A percentile compares a stretch with the other conserved stretches of the same genome.
phyloP scores from a whole-genome alignment of 2,329 filamentous ascomycete genomes.

The Sporothrix luriei region DNA sequence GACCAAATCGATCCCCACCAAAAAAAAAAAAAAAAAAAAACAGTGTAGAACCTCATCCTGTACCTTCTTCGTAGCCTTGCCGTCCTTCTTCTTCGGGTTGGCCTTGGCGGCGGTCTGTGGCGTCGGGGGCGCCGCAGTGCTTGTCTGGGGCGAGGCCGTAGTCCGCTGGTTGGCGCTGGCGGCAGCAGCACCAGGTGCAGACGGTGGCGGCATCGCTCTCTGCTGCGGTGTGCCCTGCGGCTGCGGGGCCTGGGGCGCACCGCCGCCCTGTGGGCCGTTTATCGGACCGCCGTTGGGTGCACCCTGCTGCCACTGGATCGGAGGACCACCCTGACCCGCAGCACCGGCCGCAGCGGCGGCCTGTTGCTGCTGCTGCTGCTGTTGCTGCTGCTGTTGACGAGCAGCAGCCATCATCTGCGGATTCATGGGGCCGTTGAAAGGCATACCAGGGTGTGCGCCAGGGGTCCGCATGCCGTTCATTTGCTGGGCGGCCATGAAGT shows the following conservation, averaged over 20 bases:
- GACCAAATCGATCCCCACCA: not conserved
- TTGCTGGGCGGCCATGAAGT: slow-evolving; percentile 58
- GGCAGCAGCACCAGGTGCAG: slow-evolving; percentile 52
- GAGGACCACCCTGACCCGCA: slow-evolving; percentile 45
- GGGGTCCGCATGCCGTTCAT: slow-evolving; percentile 72
- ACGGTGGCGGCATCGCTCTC: slow-evolving; percentile 68
- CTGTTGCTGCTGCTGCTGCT: slow-evolving; percentile 36
- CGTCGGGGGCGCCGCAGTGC: slow-evolving; percentile 71
- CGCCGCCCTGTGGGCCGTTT: slow-evolving; percentile 43
- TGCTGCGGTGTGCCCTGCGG: slow-evolving; percentile 73
- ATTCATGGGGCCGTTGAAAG: slow-evolving; percentile 61
- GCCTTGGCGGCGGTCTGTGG: slow-evolving; percentile 73
- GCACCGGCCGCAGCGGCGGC: slow-evolving; percentile 27
- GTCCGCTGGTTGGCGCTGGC: slow-evolving; percentile 56
- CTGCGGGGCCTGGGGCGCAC: slow-evolving; percentile 55
- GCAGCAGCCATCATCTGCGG: slow-evolving; percentile 61
- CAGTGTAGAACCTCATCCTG: slow-evolving; percentile 37
- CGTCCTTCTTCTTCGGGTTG: slow-evolving; percentile 76
- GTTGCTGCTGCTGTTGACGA: slow-evolving; percentile 45
- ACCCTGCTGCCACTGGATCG: slow-evolving; percentile 53
- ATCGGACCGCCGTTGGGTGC: slow-evolving; percentile 50
- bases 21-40: not conserved
- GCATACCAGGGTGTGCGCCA: slow-evolving; percentile 64
- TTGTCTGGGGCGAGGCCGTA: slow-evolving; percentile 64
- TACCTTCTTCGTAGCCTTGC: slow-evolving; percentile 69